Evolutionary conservation across 2,329 filamentous ascomycete species (phyloP).

Genomic region (Amesomyces nigricolor): DNA sequence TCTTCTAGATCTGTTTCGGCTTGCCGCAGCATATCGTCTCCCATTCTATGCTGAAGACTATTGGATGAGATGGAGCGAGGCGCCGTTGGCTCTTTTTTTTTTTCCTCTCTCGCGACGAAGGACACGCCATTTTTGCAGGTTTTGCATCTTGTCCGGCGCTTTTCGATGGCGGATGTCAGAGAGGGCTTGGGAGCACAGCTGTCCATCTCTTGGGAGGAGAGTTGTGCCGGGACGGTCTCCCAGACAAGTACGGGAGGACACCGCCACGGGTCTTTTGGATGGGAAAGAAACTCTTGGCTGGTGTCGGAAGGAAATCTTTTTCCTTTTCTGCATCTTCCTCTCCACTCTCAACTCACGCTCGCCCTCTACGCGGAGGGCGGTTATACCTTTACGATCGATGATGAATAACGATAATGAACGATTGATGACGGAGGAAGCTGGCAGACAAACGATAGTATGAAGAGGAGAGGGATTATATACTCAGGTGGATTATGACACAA

Average conservation of each 20-base stretch:
- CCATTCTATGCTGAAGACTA: too few relatives aligned
- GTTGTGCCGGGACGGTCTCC: background rate
- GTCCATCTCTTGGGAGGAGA: background rate
- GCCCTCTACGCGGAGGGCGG: background rate
- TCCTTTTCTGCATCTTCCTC: background rate
- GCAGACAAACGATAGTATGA: background rate
- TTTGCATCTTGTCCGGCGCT: background rate
- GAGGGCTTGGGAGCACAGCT: too few relatives aligned
- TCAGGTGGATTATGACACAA: background rate
- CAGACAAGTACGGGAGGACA: background rate
- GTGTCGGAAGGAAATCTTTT: background rate
- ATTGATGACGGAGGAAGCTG: background rate
- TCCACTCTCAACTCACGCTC: background rate
- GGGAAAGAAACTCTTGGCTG: background rate
- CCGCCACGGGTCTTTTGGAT: background rate
- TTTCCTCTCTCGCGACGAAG: too few relatives aligned
- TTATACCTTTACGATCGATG: background rate
- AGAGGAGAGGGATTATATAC: background rate
- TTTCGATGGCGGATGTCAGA: background rate
- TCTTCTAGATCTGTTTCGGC: background rate
- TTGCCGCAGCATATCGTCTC: too few relatives aligned
- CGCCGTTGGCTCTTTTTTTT: too few relatives aligned
- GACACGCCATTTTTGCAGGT: background rate
- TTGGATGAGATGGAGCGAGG: too few relatives aligned
- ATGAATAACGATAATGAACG: conserved; percentile 2